Percentiles rank a stretch among this genome's conserved stretches.
phyloP scores from a whole-genome alignment of 1,284 basidiomycete genomes.

The Termitomyces sp. region DNA sequence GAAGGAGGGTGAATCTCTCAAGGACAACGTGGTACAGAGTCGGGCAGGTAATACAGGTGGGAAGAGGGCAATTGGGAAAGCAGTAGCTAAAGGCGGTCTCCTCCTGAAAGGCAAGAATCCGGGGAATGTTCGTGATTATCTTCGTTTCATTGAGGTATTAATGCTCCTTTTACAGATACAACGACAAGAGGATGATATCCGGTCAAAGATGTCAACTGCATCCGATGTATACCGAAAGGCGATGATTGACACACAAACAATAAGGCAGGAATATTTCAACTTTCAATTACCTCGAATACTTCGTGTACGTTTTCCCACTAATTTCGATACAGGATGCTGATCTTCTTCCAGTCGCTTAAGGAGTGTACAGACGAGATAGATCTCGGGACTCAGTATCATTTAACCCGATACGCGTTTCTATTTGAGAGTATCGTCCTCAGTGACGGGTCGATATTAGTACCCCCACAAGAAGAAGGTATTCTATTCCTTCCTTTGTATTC shows the following conservation, averaged over 20 bases:
- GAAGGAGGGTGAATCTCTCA: conserved; percentile 90
- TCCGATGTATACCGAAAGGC: conserved; percentile 91
- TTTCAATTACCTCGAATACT: conserved; percentile 92
- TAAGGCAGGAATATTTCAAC: conserved; percentile 97
- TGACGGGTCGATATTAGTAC: conserved; percentile 83
- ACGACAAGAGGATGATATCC: conserved; percentile 92
- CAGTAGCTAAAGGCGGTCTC: conserved; percentile 87
- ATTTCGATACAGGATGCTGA: conserved; percentile 24
- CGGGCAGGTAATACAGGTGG: conserved; percentile 55
- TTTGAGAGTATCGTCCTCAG: conserved; percentile 88
- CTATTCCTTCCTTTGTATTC: conserved; percentile 1
- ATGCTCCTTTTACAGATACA: conserved; percentile 56
- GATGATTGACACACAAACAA: conserved; percentile 84
- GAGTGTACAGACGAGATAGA: conserved; percentile 97
- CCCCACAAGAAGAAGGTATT: conserved; percentile 62
- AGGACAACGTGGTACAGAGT: conserved; percentile 70
- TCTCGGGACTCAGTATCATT: conserved; percentile 93
- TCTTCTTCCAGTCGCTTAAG: conserved; percentile 70
- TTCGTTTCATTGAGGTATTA: neutral
- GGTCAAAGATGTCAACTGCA: conserved; percentile 77
- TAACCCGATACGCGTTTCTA: conserved; percentile 91
- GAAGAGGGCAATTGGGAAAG: conserved; percentile 77
- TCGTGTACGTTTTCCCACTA: conserved; percentile 55
- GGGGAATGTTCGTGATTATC: conserved; percentile 60
- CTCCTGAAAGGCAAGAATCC: conserved; percentile 94